Evolutionary conservation across 164 flowering plant species (phyloP), one percentile per base, ranked within the genome.

Genomic region (Aristolochia californica): DNA sequence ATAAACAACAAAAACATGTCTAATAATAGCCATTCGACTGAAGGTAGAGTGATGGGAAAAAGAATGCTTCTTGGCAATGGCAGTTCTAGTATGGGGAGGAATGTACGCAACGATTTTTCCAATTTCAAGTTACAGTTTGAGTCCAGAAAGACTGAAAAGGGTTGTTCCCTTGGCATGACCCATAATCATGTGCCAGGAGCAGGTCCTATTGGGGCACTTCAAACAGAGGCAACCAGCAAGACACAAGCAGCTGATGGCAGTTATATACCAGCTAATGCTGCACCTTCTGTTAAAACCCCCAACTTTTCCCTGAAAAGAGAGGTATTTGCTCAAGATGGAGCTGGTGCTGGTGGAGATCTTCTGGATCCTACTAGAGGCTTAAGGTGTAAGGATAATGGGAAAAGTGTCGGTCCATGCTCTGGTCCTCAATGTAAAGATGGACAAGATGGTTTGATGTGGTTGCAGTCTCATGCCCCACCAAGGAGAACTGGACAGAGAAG

Each of bases 401-500:
- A 72, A 56, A 67, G 56, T 14, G 45, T 53, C 48, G 56, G 61
- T 60, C 34, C 56, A 3, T 57, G 52, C 50, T 4, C 49, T 56
- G 65, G 53, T 52, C 45, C 74, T 59, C 53, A 50, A 45, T 54
- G 66, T 18, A 66, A 61, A 44, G 30, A 49, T 7, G 62, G 51
- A 47, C 56, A 59, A n/a, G 20, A 51, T 26, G 45, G 45, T 20
- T 43, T 57, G 14, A 24, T 68, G 45, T n/a, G n/a, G n/a, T 28
- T 57, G 18, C 57, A 58, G 23, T 44, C 72, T 68, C 49, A 21
- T 50, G 16, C 60, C 22, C 59, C 71, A 27, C 77, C 77, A 13
- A 78, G 78, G 69, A 63, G 49, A 28, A 59, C 56, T 60, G 76
- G 87, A 45, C 72, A 70, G 15, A 84, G 72, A 65, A 80, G 79